Base-by-base conservation (phyloP, 1,284 basidiomycete genomes). In the Rhodotorula sp. region DNA sequence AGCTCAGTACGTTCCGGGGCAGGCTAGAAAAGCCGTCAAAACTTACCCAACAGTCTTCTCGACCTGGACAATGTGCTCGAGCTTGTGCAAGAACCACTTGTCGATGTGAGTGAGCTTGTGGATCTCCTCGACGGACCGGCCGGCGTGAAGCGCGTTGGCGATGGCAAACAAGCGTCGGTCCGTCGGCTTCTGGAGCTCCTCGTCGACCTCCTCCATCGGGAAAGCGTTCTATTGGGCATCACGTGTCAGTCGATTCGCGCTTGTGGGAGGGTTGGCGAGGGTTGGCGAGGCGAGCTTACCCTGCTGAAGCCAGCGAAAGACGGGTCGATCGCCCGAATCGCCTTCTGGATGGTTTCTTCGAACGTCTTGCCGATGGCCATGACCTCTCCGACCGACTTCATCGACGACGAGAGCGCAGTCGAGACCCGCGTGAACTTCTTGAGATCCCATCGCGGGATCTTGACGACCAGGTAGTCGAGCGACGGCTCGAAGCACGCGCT, bases 371-470 rank as follows among this genome's bases (percentile, higher is more conserved):
- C 97, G 76, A 99, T 98, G 75, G 91, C 92, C 97, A 99, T 99
- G 68, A 99, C 95, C 83, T 99, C 95, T 68, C 95, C 95, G 10
- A 99, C 97, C 79, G 91, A 93, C 87, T 99, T 99, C 95, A 99
- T 97, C 81, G 91, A 92, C 77, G 90, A 92, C 80, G 91, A 92
- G 63, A 97, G 84, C 60, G 91, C 85, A 68, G 88, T 87, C 80
- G 91, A 93, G 77, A 97, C 94, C 58, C 94, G 88, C 78, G 81
- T 92, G 84, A 99, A 99, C 86, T 99, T 99, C 82, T 95, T 95
- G 80, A 98, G 84, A 83, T 99, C 95, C 95, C 95, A 99, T 74
- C 95, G 90, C 65, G 95, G 95, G 79, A 99, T 97, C 85, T 99
- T 99, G 80, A 97, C 93, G 61, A 98, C 94, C 74, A 92, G 89